Conservation (phyloP, 2,329 filamentous ascomycete genomes). For the Fusarium sp. region DNA sequence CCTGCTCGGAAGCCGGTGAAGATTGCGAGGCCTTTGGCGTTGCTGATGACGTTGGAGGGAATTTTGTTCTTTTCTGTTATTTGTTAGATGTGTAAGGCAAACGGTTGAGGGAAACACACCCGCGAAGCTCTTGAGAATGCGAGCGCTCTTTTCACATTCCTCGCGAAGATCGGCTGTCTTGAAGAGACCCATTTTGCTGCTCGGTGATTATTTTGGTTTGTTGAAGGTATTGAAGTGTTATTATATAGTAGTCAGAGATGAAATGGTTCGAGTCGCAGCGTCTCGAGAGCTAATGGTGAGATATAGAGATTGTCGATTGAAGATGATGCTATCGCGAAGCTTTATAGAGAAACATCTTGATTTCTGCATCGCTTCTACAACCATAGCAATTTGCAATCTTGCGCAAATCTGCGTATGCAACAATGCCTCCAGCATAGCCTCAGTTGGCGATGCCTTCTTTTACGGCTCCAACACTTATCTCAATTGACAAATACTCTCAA, state of each 20-base stretch:
- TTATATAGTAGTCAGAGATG: background rate
- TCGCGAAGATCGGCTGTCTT: background rate
- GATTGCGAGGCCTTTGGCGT: constrained; percentile 2
- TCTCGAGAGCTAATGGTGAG: background rate
- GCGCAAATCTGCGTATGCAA: background rate
- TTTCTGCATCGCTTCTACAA: fast-evolving
- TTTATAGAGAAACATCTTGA: background rate
- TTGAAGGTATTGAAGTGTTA: fast-evolving
- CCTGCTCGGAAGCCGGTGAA: constrained; percentile 17
- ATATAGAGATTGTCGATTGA: too few species aligned
- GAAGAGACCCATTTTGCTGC: background rate
- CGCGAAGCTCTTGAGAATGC: constrained; percentile 3
- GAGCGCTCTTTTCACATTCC: constrained; percentile 11
- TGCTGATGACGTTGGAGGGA: background rate
- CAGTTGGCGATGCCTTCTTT: background rate
- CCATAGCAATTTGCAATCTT: fast-evolving
- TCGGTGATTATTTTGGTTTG: fast-evolving
- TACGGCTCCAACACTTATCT: background rate
- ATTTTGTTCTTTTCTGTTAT: background rate
- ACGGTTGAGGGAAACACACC: too few species aligned
- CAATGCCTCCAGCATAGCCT: background rate
- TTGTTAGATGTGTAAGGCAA: too few species aligned
- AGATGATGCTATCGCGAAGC: fast-evolving
- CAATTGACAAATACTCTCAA: background rate
- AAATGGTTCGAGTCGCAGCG: fast-evolving